A percentile compares a stretch with the other conserved stretches of the same genome.
phyloP scores from a whole-genome alignment of 257 asterid species.

The Lycium barbarum region DNA sequence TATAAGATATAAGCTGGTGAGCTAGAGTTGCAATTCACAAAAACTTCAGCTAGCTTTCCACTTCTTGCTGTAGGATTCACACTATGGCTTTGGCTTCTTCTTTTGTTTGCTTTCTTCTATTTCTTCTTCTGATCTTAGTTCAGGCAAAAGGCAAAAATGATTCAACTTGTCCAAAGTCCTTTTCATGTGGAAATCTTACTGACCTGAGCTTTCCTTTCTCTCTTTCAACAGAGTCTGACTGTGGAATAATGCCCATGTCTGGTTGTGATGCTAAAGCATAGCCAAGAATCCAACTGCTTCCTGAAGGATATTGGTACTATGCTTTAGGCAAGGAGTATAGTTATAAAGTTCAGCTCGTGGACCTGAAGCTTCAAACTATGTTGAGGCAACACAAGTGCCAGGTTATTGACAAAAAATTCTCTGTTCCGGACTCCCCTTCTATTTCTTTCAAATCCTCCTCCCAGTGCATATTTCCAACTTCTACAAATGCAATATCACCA shows the following conservation, averaged over 20 bases:
- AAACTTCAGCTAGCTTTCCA: neutral
- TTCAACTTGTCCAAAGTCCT: neutral
- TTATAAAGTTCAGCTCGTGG: neutral
- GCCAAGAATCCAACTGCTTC: neutral
- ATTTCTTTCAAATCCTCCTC: neutral
- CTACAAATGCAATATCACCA: neutral
- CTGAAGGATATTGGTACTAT: neutral
- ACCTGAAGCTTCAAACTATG: neutral
- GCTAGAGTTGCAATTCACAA: neutral
- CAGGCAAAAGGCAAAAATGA: neutral
- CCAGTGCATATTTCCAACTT: fast-evolving
- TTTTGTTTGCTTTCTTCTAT: neutral
- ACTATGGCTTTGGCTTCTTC: neutral
- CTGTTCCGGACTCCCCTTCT: neutral
- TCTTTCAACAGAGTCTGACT: neutral
- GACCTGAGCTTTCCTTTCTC: neutral
- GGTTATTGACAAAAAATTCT: neutral
- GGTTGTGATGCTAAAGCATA: neutral
- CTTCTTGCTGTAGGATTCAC: neutral
- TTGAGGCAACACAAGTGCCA: neutral
- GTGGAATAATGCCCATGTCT: neutral
- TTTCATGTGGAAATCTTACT: neutral
- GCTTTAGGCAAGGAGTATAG: neutral
- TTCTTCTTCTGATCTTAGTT: neutral
- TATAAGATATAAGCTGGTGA: neutral